Conservation (phyloP, 1,284 basidiomycete species). For the Polyporus tsugae region DNA sequence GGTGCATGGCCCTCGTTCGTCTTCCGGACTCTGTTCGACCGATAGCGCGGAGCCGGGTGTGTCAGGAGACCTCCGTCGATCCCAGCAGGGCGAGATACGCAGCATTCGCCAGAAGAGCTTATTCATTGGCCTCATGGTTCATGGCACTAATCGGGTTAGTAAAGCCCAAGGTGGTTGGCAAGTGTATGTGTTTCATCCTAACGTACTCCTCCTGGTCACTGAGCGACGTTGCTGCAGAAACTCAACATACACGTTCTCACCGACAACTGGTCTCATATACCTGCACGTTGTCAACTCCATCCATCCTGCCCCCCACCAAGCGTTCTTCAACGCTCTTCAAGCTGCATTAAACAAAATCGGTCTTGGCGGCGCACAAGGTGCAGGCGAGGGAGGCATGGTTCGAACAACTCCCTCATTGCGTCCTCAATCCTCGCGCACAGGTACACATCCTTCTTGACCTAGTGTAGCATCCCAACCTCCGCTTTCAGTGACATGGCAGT, state of each 20-base stretch:
- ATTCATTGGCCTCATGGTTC: constrained; percentile 61
- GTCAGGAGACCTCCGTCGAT: constrained; percentile 19
- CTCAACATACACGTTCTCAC: constrained; percentile 80
- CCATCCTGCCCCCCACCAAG: constrained; percentile 74
- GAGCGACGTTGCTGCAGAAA: constrained; percentile 49
- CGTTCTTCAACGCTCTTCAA: constrained; percentile 70
- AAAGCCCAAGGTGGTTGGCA: constrained; percentile 69
- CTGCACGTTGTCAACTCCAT: constrained; percentile 75
- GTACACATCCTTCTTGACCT: not conserved
- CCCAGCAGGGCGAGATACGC: constrained; percentile 24
- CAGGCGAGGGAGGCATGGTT: constrained; percentile 30
- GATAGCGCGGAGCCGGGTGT: not conserved
- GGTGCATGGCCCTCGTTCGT: constrained; percentile 37
- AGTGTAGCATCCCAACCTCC: not conserved
- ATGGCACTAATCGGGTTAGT: constrained; percentile 67
- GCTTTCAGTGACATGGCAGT: not conserved
- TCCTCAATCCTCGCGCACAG: not conserved
- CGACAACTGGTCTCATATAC: constrained; percentile 66
- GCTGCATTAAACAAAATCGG: constrained; percentile 50
- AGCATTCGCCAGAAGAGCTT: constrained; percentile 57
- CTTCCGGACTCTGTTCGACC: constrained; percentile 14
- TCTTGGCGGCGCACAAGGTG: constrained; percentile 32
- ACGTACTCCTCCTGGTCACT: not conserved
- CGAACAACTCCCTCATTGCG: not conserved
- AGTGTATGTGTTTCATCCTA: constrained; percentile 57